Evolutionary conservation across 2,329 filamentous ascomycete species (phyloP).

Genomic region (Thielaviopsis ethacetica): DNA sequence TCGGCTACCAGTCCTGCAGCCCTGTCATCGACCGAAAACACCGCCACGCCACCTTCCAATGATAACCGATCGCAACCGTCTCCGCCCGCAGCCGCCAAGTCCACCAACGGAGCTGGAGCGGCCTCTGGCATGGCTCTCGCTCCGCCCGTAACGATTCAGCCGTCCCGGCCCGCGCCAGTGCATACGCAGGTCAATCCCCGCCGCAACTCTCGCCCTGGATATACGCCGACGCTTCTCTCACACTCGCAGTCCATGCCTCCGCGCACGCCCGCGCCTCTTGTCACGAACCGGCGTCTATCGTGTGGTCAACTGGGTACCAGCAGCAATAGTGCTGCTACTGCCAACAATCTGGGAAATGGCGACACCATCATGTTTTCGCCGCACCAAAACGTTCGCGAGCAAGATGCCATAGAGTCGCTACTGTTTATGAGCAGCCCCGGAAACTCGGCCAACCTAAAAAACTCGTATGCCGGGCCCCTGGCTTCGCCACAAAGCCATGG

Average conservation of each 20-base stretch:
- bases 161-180: constrained; percentile 22
- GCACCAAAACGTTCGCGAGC: constrained; percentile 54
- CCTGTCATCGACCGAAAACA: constrained; percentile 10
- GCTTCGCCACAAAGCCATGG: constrained; percentile 18
- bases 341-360: constrained; percentile 18
- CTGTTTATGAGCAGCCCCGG: constrained; percentile 70
- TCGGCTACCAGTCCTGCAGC: constrained; percentile 34
- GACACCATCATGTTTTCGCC: constrained; percentile 47
- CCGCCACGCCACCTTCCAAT: constrained; percentile 1
- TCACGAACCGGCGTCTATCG: constrained; percentile 17
- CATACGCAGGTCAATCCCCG: constrained; percentile 24
- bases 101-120: neutral
- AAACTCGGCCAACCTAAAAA: constrained; percentile 48
- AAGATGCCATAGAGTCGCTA: constrained; percentile 66
- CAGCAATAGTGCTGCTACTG: neutral
- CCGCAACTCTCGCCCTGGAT: constrained; percentile 33
- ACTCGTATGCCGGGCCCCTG: constrained; percentile 29
- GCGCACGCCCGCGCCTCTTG: constrained; percentile 13
- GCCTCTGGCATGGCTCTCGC: constrained; percentile 22
- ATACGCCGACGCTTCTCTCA: constrained; percentile 33
- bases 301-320: constrained; percentile 20
- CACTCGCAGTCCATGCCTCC: constrained; percentile 29
- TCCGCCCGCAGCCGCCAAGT: neutral
- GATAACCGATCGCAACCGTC: constrained; percentile 9
- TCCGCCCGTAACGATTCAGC: constrained; percentile 38